These are phyloP conservation scores for Suhomyces taliae DNA, from an alignment of 1,139 yeast genomes.

Conservation along the genomic window DNA sequence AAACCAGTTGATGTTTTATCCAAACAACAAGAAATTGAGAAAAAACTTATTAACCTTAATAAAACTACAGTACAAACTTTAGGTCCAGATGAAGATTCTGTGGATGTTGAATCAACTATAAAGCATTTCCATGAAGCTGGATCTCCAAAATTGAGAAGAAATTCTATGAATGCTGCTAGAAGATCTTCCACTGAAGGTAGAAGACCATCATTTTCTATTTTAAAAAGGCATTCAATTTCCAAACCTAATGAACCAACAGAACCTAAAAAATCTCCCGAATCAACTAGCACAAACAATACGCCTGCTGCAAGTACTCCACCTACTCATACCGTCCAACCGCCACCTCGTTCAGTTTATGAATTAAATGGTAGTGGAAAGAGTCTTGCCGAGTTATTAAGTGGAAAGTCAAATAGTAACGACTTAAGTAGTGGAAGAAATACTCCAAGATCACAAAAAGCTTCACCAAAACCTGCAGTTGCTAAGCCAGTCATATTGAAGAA, in stretches of 20 bases:
- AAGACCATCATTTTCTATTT: slow-evolving; percentile 21
- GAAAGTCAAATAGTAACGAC: slow-evolving; percentile 12
- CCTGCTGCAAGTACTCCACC: background rate
- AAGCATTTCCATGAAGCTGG: slow-evolving; percentile 16
- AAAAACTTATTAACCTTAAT: slow-evolving; percentile 50
- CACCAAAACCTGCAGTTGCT: slow-evolving; percentile 26
- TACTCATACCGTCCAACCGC: background rate
- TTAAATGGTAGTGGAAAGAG: slow-evolving; percentile 29
- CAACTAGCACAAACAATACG: background rate
- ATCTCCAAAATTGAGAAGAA: slow-evolving; percentile 16
- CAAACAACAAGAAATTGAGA: slow-evolving; percentile 43
- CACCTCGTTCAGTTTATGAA: slow-evolving; percentile 16
- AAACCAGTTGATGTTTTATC: slow-evolving; percentile 47
- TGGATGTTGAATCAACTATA: slow-evolving; percentile 18
- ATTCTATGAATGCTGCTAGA: slow-evolving; percentile 11
- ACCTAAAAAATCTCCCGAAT: slow-evolving; percentile 9
- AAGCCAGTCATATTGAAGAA: slow-evolving; percentile 46
- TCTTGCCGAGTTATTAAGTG: slow-evolving; percentile 41
- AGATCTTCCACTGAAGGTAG: slow-evolving; percentile 18
- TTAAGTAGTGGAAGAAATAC: slow-evolving; percentile 15
- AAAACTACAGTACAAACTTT: slow-evolving; percentile 58
- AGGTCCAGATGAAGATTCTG: slow-evolving; percentile 28
- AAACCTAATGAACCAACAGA: background rate
- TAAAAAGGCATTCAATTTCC: slow-evolving; percentile 10
- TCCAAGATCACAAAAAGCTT: slow-evolving; percentile 19